Percentiles rank a stretch among this genome's conserved stretches.
Evolutionary conservation across 2,329 filamentous ascomycete genomes (phyloP).

Genomic region (Colletotrichum godetiae): DNA sequence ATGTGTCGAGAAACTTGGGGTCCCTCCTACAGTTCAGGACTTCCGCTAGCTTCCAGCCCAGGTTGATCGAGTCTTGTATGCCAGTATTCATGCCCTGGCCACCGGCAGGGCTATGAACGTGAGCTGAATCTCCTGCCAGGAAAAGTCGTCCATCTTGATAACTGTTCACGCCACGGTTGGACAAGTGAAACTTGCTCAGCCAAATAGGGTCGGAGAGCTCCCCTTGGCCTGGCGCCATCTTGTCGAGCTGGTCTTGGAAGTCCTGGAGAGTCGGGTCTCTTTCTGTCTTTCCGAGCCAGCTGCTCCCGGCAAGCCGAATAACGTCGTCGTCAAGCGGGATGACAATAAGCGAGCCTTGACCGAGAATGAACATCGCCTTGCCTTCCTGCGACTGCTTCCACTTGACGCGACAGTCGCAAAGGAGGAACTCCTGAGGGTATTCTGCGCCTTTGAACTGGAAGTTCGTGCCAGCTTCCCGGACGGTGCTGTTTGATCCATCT

Average conservation of each 20-base stretch:
- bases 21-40: conserved; percentile 31
- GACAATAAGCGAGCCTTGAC: conserved; percentile 48
- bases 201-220: conserved; percentile 47
- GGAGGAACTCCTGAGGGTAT: conserved; percentile 56
- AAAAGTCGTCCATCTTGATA: conserved; percentile 49
- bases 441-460: conserved; percentile 54
- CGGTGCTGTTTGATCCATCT: conserved; percentile 57
- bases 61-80: conserved; percentile 47
- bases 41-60: conserved; percentile 48
- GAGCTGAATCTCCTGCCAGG: conserved; percentile 50
- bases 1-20: conserved; percentile 57
- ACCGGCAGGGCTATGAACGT: conserved; percentile 48
- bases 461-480: conserved; percentile 50
- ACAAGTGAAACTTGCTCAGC: conserved; percentile 58
- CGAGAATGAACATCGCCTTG: conserved; percentile 43
- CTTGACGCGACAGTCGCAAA: conserved; percentile 52
- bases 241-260: conserved; percentile 40
- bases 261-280: conserved; percentile 14
- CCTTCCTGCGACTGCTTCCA: conserved; percentile 21
- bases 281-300: conserved; percentile 5
- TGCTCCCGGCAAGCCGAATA: conserved; percentile 41
- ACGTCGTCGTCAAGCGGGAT: conserved; percentile 45
- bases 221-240: conserved; percentile 43
- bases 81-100: conserved; percentile 52
- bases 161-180: conserved; percentile 51